These are phyloP conservation scores for Fraxinus latifolia DNA, from an alignment of 305 asterid species.

Conservation along the genomic window DNA sequence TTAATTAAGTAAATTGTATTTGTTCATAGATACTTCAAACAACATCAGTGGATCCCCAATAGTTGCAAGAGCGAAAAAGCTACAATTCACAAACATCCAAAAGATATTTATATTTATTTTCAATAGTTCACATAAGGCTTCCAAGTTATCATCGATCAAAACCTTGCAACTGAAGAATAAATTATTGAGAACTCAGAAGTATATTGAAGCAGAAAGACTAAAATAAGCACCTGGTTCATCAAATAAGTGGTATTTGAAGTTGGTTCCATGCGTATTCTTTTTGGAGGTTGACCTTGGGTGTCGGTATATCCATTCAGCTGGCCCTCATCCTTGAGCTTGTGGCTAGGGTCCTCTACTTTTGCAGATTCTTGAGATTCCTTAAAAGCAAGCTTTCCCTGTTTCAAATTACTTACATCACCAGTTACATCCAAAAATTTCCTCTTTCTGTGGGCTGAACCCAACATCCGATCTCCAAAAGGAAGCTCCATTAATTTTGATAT, in stretches of 20 bases:
- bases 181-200: constrained; percentile 1
- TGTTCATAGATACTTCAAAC: background rate
- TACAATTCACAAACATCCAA: constrained; percentile 7
- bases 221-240: constrained; percentile 67
- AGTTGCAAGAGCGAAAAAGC: background rate
- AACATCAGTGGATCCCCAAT: background rate
- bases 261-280: constrained; percentile 51
- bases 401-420: constrained; percentile 35
- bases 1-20: background rate
- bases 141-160: constrained; percentile 2
- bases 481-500: constrained; percentile 82
- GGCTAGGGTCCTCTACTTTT: constrained; percentile 34
- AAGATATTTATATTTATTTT: background rate
- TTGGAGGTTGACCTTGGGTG: constrained; percentile 51
- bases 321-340: constrained; percentile 42
- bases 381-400: constrained; percentile 30
- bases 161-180: constrained; percentile 10
- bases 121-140: background rate
- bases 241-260: constrained; percentile 52
- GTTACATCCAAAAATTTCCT: constrained; percentile 41
- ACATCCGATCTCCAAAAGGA: constrained; percentile 88
- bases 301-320: constrained; percentile 49
- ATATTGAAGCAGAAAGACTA: constrained; percentile 4
- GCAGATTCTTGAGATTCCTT: constrained; percentile 34
- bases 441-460: constrained; percentile 52